Conservation (phyloP, 1,139 yeast species). For the Nakaseomyces delphensis region DNA sequence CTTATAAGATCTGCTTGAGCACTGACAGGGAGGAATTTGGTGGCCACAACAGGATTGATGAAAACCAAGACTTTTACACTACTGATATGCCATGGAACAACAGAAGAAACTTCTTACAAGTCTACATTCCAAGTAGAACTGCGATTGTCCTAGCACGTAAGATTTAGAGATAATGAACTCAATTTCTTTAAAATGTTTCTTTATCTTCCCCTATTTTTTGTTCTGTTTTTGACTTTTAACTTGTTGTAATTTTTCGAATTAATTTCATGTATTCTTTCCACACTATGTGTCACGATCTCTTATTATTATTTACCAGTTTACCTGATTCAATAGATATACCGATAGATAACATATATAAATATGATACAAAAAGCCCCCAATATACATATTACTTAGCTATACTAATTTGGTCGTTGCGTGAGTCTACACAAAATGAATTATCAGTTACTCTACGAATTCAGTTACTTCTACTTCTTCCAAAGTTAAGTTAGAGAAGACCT, state of each 20-base stretch:
- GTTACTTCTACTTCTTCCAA: constrained; percentile 11
- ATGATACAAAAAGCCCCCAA: constrained; percentile 1
- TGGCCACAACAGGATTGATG: constrained; percentile 72
- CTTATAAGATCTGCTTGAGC: constrained; percentile 63
- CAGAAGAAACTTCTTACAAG: constrained; percentile 65
- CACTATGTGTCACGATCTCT: constrained; percentile 3
- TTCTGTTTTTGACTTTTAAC: constrained; percentile 8
- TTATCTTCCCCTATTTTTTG: neutral
- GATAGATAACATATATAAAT: constrained; percentile 5
- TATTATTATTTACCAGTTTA: neutral
- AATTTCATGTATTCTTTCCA: neutral
- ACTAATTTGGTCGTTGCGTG: neutral
- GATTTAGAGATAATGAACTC: neutral
- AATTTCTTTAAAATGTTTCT: constrained; percentile 8
- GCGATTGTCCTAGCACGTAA: constrained; percentile 46
- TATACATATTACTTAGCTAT: neutral
- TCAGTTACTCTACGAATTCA: constrained; percentile 5
- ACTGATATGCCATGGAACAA: constrained; percentile 72
- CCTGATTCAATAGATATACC: constrained; percentile 4
- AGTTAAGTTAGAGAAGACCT: constrained; percentile 5
- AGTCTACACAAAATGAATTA: neutral
- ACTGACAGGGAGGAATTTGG: constrained; percentile 68
- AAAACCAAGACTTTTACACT: constrained; percentile 52
- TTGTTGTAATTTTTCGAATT: neutral
- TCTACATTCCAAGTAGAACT: constrained; percentile 76